Conservation (phyloP, 768 basidiomycete genomes). For the Coprinopsis marcescibilis region DNA sequence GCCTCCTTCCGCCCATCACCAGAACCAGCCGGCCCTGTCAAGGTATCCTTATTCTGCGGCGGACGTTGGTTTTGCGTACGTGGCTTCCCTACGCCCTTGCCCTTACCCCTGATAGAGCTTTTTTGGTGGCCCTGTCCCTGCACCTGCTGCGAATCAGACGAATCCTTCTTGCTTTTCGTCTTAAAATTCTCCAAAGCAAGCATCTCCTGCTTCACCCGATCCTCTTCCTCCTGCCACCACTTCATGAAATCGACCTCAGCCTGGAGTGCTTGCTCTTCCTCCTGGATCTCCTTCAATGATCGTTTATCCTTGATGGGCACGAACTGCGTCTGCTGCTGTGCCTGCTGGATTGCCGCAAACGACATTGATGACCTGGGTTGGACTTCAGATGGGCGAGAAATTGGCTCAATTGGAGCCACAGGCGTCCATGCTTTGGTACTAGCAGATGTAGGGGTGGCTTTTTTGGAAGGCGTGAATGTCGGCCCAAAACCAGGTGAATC, state of each 20-base stretch:
- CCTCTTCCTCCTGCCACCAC: slow-evolving; percentile 89
- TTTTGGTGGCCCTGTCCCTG: no score
- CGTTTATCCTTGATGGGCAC: slow-evolving; percentile 44
- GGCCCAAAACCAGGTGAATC: slow-evolving; percentile 52
- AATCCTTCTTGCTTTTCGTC: no score
- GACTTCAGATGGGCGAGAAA: background rate
- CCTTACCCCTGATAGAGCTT: no score
- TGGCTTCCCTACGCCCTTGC: no score
- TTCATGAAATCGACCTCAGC: slow-evolving; percentile 75
- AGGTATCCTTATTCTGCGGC: no score
- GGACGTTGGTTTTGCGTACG: no score
- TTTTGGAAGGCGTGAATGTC: slow-evolving; percentile 55
- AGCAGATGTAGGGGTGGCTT: slow-evolving; percentile 23
- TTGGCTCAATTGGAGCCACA: slow-evolving; percentile 45
- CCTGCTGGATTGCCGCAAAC: slow-evolving; percentile 78
- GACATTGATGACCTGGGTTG: slow-evolving; percentile 51
- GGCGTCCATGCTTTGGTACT: slow-evolving; percentile 59
- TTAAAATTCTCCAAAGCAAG: slow-evolving; percentile 16
- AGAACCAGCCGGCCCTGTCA: no score
- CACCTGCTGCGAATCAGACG: no score
- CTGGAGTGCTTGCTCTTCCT: slow-evolving; percentile 65
- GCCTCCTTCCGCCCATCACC: no score
- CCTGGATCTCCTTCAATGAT: slow-evolving; percentile 78
- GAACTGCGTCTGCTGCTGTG: slow-evolving; percentile 54
- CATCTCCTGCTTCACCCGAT: slow-evolving; percentile 52